Base-by-base conservation (phyloP, 1,139 yeast species). In the Petasospora fabianii region DNA sequence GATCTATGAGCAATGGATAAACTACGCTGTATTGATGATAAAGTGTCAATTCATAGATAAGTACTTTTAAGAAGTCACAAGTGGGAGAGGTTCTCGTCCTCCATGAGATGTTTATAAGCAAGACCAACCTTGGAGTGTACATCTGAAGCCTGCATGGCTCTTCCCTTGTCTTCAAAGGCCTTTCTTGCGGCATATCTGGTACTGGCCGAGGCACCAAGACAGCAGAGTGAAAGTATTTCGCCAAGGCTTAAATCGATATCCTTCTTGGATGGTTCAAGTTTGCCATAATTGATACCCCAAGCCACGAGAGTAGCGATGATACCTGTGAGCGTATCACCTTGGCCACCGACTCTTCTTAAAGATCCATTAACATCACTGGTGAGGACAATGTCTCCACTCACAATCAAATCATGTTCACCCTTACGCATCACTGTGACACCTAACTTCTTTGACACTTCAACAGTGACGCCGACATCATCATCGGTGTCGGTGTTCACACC, bases 71-170 rank as follows among this genome's bases (percentile, higher is more conserved):
- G 22, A 13, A 24, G 13, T 24, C 6, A 24, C 12, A 10, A 12
- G 6, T 24, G 13, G 13, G 6, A 8, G 13, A 24, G 13, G 13
- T 20, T 27, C 8, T 31, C 34, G 11, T 64, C 74, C 51, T 75
- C 80, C 7, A 81, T 54, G 30, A 72, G n/a, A n/a, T n/a, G 74
- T n/a, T 55, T 53, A 54, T 72, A 87, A 0, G 92, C 81, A 10
- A 66, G 67, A 1, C 86, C 84, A 19, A 90, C 77, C 45, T 69
- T 73, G 39, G 73, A 71, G 46, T 88, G 88, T 20, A 92, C 65
- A 58, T 88, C 85, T 2, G 90, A 77, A 0, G 98, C 86, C 55
- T 86, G 86, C 83, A 88, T 80, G 5, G 95, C 74, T 37, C 98
- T 67, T 3, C 87, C 86, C 44, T 78, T 71, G 35, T 68, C 66